A percentile compares a stretch with the other conserved stretches of the same genome.
Conservation (phyloP, 805 yeast genomes). For the Monosporozyma solicola region DNA sequence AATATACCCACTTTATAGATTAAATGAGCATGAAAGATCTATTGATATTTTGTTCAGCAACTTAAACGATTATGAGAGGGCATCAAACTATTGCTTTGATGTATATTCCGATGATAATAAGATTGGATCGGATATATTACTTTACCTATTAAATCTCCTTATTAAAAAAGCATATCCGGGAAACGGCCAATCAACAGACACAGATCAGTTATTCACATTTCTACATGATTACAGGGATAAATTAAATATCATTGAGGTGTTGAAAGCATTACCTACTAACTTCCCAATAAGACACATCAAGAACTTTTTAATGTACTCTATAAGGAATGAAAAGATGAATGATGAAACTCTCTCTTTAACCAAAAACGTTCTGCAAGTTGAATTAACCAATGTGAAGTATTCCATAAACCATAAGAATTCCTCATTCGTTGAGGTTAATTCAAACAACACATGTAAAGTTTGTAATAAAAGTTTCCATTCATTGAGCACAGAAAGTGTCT, state of each 20-base stretch:
- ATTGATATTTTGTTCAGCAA: conserved; percentile 52
- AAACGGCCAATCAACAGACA: background rate
- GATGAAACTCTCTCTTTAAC: conserved; percentile 36
- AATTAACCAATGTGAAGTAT: conserved; percentile 40
- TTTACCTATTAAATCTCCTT: conserved; percentile 32
- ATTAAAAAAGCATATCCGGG: conserved; percentile 16
- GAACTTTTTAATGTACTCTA: conserved; percentile 36
- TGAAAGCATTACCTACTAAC: conserved; percentile 43
- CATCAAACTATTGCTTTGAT: conserved; percentile 51
- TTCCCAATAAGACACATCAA: conserved; percentile 38
- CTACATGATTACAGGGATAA: conserved; percentile 21
- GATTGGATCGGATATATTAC: conserved; percentile 37
- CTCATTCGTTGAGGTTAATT: conserved; percentile 32
- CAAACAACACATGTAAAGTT: conserved; percentile 43
- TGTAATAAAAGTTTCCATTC: conserved; percentile 39
- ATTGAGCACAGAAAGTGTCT: conserved; percentile 13
- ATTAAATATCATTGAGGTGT: conserved; percentile 24
- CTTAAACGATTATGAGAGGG: conserved; percentile 45
- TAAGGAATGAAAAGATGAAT: conserved; percentile 34
- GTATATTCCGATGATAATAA: conserved; percentile 34
- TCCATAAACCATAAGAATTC: conserved; percentile 33
- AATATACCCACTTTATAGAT: conserved; percentile 47
- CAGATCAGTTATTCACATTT: conserved; percentile 8
- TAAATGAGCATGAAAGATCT: conserved; percentile 55
- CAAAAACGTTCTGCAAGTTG: conserved; percentile 45